Evolutionary conservation across 148 eudicot species (phyloP), one percentile per base, ranked within the genome.

Genomic region (Chenopodium suecicum): DNA sequence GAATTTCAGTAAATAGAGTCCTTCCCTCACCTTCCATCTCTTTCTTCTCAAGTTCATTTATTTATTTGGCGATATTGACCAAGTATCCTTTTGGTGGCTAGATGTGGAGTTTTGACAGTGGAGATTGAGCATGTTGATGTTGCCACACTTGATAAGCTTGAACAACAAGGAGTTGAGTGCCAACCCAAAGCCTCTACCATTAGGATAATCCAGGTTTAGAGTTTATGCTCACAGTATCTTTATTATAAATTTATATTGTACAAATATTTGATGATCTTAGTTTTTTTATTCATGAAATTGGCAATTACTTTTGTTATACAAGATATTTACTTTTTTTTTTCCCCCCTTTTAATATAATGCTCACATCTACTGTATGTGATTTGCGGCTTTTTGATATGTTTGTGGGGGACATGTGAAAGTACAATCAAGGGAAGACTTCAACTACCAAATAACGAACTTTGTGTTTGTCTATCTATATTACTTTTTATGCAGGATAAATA

Each of bases 101-200:
- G 98, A 73, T 96, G 98, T 86, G 95, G 88, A 73, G 88, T 94
- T 44, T 83, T 96, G 79, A 96, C 99, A 0, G 85, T 92, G 52
- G 99, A 96, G 86, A 96, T 96, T 84, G 99, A 96, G 90, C 99
- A 94, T 88, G 98, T 96, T 73, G 88, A 96, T 86, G 96, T 85
- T 58, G 92, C 85, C 10, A 90, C 95, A 8, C 85, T 96, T 22
- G 99, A 96, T 80, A 96, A 91, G 78, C 92, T 96, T 82, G 99
- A 96, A 86, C 78, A 86, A 64, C 92, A 89, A 84, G 98, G 99
- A 50, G 91, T 96, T 52, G 95, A 96, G 82, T 91, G 97, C 79
- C 91, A 96, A 86, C 99, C 99, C 63, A 96, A 92, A 88, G 95
- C 99, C 71, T 96, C 98, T 63, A 91, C 99, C 14, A 96, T 94